phyloP scores from a whole-genome alignment of 2,329 filamentous ascomycete species.

The Monosporascus sp. region DNA sequence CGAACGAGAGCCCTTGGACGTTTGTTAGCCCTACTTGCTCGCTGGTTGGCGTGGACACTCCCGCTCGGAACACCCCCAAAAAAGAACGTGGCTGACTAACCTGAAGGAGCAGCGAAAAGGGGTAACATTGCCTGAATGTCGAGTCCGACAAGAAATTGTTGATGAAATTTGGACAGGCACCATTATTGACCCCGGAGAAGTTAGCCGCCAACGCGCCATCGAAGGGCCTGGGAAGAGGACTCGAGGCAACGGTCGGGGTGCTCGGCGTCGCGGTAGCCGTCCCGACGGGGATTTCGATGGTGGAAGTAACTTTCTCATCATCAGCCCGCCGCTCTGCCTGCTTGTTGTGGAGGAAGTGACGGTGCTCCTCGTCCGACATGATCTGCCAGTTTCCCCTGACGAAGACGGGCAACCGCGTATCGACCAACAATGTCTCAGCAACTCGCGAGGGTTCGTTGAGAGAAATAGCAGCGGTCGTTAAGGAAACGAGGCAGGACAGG shows the following conservation, averaged over 20 bases:
- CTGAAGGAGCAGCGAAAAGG: slow-evolving; percentile 78
- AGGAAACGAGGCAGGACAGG: slow-evolving; percentile 22
- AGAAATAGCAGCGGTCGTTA: slow-evolving; percentile 18
- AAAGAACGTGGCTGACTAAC: slow-evolving; percentile 38
- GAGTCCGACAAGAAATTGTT: slow-evolving; percentile 58
- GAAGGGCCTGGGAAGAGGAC: slow-evolving; percentile 58
- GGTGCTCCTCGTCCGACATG: slow-evolving; percentile 30
- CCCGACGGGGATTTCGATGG: slow-evolving; percentile 26
- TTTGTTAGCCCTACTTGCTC: slow-evolving; percentile 15
- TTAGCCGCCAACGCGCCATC: slow-evolving; percentile 60
- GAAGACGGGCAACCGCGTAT: slow-evolving; percentile 30
- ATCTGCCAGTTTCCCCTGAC: slow-evolving; percentile 32
- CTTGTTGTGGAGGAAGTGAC: slow-evolving; percentile 19
- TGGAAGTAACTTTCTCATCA: slow-evolving; percentile 19
- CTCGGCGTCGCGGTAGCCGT: slow-evolving; percentile 10
- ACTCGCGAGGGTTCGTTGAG: slow-evolving; percentile 19
- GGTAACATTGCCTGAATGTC: slow-evolving; percentile 70
- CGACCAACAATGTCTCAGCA: slow-evolving; percentile 30
- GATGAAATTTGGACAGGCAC: slow-evolving; percentile 63
- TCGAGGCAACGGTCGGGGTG: slow-evolving; percentile 26
- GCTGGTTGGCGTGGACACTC: neutral
- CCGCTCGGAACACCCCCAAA: neutral
- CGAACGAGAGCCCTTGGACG: slow-evolving; percentile 64
- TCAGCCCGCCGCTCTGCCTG: slow-evolving; percentile 5
- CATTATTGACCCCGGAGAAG: slow-evolving; percentile 47